These are phyloP conservation scores for Aegilops bicornis DNA, from an alignment of 176 grass and related monocot genomes.

Conservation along the genomic window DNA sequence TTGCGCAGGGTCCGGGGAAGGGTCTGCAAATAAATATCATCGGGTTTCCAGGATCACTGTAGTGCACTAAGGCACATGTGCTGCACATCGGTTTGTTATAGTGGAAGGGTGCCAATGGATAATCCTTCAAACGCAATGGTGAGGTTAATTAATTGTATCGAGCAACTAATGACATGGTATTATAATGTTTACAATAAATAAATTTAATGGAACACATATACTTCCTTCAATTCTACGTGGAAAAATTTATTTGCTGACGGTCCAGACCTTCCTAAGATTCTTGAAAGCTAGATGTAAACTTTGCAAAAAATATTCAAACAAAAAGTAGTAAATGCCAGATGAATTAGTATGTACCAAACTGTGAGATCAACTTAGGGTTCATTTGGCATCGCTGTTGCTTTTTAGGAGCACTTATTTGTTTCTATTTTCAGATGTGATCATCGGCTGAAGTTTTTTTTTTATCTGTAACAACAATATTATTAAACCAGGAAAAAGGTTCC, in stretches of 20 bases:
- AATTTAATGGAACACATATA: background rate
- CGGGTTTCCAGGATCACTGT: background rate
- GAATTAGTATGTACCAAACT: background rate
- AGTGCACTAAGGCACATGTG: background rate
- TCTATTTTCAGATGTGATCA: background rate
- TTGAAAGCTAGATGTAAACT: background rate
- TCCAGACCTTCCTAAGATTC: background rate
- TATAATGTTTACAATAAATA: background rate
- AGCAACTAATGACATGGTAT: background rate
- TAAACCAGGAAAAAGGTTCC: background rate
- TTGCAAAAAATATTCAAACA: background rate
- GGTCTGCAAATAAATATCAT: background rate
- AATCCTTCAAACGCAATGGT: background rate
- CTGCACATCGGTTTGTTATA: background rate
- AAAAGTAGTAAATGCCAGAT: slow-evolving; percentile 8
- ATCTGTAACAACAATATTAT: background rate
- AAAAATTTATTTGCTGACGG: background rate
- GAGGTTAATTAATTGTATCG: background rate
- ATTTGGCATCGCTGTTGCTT: background rate
- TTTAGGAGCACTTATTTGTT: background rate
- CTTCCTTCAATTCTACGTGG: background rate
- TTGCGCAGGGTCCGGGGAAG: too few species aligned
- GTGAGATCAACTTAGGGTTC: slow-evolving; percentile 9
- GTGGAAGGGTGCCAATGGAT: background rate
- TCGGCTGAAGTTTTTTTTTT: background rate